Conservation (phyloP, 495 filamentous ascomycete species). For the Neurospora hispaniola region DNA sequence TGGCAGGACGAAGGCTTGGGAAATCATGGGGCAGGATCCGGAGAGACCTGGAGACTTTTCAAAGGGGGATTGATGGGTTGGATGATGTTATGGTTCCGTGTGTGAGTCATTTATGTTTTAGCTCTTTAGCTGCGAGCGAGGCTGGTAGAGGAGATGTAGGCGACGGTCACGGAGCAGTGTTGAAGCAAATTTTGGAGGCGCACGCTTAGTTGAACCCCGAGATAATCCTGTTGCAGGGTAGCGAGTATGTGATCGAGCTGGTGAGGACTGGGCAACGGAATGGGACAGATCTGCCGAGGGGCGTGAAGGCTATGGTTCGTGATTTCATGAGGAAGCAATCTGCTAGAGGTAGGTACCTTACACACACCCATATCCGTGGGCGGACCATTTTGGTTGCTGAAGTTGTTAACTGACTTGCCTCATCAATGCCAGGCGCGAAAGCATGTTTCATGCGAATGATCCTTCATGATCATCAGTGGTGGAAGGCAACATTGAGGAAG, state of each 20-base stretch:
- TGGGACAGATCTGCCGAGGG: conserved; percentile 1
- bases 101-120: conserved; percentile 15
- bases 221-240: conserved; percentile 11
- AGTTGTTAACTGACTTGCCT: not conserved
- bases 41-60: conserved; percentile 9
- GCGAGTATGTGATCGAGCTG: conserved; percentile 7
- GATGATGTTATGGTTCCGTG: conserved; percentile 15
- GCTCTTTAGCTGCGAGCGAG: not conserved
- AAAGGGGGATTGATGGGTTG: conserved; percentile 13
- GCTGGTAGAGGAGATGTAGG: conserved; percentile 11
- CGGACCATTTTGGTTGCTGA: too few relatives aligned
- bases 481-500: not conserved
- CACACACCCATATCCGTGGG: too few relatives aligned
- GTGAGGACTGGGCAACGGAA: not conserved
- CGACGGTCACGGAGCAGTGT: conserved; percentile 5
- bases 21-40: conserved; percentile 12
- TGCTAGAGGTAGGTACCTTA: conserved; percentile 7
- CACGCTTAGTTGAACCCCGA: conserved; percentile 6
- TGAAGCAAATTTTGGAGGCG: not conserved
- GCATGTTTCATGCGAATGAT: conserved; percentile 19
- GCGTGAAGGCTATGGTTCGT: conserved; percentile 5
- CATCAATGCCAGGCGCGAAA: conserved; percentile 4
- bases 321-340: conserved; percentile 13
- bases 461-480: conserved; percentile 10
- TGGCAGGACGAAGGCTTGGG: conserved; percentile 9